Base-by-base conservation (phyloP, 805 yeast species). In the Candida khao-thaluensis region DNA sequence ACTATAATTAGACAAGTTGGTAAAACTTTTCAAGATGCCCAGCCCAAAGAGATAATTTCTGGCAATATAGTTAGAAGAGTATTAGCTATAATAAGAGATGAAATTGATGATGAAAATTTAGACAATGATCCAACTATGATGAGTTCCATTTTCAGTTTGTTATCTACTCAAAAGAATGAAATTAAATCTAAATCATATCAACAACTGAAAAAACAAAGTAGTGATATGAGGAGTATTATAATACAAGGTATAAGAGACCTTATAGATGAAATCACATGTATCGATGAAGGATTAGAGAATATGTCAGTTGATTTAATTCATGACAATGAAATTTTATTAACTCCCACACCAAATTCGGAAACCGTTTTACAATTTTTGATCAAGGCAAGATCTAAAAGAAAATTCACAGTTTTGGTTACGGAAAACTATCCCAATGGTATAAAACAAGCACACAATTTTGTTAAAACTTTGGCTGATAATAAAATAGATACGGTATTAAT, bases 281-380 rank as follows among this genome's bases (percentile, higher is more conserved):
- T 86, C 31, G 90, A 88, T 54, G 98, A 91, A 52, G 91, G 91
- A 41, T 82, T 93, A 28, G 95, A 89, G 61, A 77, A 82, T 43
- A 86, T 89, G 81, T 84, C 96, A 12, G 84, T 83, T 25, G 99
- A 93, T 56, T 73, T 93, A 68, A 88, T 93, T 56, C 98, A 91
- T 62, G 97, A 93, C 53, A 85, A 89, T 56, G 93, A 85, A 59
- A 76, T 85, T 16, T 62, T 85, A 30, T 68, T 88, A 38, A 87
- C 97, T 0, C 96, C 98, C n/a, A 89, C 98, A 0, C 97, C 98
- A 5, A 87, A 82, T 29, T 87, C 96, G 0, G 78, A 79, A 44
- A 91, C 98, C 0, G 96, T 93, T 8, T 66, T 88, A 41, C 88
- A 88, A 51, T 93, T 93, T 52, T 68, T 93, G 43, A 69, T 88